phyloP scores from a whole-genome alignment of 1,284 basidiomycete species.

The Puccinia novopanici region DNA sequence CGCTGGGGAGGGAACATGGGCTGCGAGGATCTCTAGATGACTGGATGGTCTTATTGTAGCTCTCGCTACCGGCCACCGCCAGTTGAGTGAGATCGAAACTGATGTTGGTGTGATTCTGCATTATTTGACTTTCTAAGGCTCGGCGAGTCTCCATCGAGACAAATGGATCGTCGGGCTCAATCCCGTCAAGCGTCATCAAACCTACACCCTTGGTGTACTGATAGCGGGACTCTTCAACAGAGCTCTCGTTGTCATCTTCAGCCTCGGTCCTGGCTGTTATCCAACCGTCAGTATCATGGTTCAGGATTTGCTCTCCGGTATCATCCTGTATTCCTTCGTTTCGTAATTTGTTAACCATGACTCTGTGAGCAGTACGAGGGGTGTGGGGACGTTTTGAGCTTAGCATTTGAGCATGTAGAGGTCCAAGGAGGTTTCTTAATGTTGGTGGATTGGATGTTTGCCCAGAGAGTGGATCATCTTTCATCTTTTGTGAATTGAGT shows the following conservation, averaged over 20 bases:
- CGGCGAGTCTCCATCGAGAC: conserved; percentile 47
- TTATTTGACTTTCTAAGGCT: conserved; percentile 37
- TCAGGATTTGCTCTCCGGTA: conserved; percentile 2
- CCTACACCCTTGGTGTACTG: conserved; percentile 12
- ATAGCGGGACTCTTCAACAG: conserved; percentile 6
- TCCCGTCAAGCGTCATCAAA: conserved; percentile 45
- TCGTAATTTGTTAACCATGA: conserved; percentile 37
- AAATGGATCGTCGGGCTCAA: conserved; percentile 45
- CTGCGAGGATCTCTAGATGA: neutral
- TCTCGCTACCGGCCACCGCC: conserved; percentile 24
- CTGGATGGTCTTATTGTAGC: neutral
- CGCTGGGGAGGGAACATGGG: neutral
- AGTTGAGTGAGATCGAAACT: conserved; percentile 32
- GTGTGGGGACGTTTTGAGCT: conserved; percentile 40
- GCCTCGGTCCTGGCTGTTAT: neutral
- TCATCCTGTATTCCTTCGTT: conserved; percentile 28
- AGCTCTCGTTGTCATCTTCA: neutral
- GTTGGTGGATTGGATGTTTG: conserved; percentile 36
- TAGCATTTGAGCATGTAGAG: conserved; percentile 42
- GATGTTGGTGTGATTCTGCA: conserved; percentile 27
- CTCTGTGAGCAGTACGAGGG: conserved; percentile 43
- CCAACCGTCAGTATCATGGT: conserved; percentile 17
- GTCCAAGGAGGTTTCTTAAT: conserved; percentile 32
- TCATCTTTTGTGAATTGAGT: conserved; percentile 11
- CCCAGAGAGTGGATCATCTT: neutral